Percentiles rank a stretch among this genome's conserved stretches.
Evolutionary conservation across 805 yeast species (phyloP).

Genomic region (Pichia californica): DNA sequence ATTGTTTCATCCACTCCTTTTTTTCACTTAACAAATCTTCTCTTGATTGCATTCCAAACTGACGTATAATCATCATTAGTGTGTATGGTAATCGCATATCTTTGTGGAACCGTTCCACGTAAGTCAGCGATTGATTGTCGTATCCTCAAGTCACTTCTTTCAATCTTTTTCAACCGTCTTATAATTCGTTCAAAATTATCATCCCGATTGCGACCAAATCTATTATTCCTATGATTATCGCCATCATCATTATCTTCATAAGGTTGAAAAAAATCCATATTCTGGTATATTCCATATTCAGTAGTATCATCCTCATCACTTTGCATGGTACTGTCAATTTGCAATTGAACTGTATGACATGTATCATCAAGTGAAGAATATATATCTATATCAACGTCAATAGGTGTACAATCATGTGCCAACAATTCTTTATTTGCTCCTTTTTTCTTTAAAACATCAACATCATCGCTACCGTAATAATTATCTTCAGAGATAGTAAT

Average conservation of each 20-base stretch:
- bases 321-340: not conserved
- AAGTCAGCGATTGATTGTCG: constrained; percentile 9
- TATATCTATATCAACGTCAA: too few species aligned
- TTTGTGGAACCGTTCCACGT: not conserved
- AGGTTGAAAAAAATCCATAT: not conserved
- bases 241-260: not conserved
- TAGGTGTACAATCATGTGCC: too few species aligned
- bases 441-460: too few species aligned
- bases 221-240: not conserved
- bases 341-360: too few species aligned
- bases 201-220: not conserved
- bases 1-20: too few species aligned
- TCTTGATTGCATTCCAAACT: not conserved
- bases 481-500: too few species aligned
- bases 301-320: constrained; percentile 2
- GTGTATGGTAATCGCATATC: not conserved
- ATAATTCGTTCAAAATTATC: not conserved
- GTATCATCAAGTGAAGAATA: too few species aligned
- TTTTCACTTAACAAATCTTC: too few species aligned
- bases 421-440: too few species aligned
- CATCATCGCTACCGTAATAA: not conserved
- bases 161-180: not conserved
- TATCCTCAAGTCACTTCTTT: constrained; percentile 3
- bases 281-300: not conserved
- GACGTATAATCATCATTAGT: not conserved